Base-by-base conservation (phyloP, 2,329 filamentous ascomycete species). In the Pyrenophora teres region DNA sequence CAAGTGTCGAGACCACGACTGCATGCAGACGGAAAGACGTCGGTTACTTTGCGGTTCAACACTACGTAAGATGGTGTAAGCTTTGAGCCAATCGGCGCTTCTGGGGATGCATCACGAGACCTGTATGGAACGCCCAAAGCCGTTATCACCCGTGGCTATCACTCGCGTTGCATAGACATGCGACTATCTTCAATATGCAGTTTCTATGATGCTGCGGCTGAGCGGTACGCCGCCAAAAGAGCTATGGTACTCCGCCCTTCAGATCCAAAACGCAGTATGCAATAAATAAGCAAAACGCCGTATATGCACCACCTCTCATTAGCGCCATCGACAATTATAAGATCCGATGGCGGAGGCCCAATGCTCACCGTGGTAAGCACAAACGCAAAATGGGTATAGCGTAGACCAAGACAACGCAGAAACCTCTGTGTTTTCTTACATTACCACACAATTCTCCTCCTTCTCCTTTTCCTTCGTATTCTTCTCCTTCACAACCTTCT, bases 391-490 rank as follows among this genome's bases (percentile, higher is more conserved):
- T 19, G 46, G 50, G 46, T 51, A 40, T 50, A 37, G 16, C 23
- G 19, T 39, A 49, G 30, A 21, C 23, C 25, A 35, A 15, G n/a
- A 33, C 45, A 49, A 21, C 19, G 19, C 27, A 15, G 33, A 37
- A 23, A 35, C 38, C 18, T n/a, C 16, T 41, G 30, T 40, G 36
- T 25, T 18, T 42, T 32, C 44, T 60, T 53, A 75, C 72, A 75
- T 75, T 30, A 75, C 69, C 32, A 68, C 48, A 50, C 72, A 75
- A 36, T 73, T 73, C 49, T 74, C 72, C 39, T 74, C 71, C 50
- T 74, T 74, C 36, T 74, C 70, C 10, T 59, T 50, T 31, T 53
- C 55, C 42, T 60, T 57, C 1, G 21, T 33, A 13, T 45, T 63
- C 45, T 73, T 74, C 13, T 42, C 43, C 32, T 51, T 51, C 50